Evolutionary conservation across 1,284 basidiomycete species (phyloP).

Genomic region (Tilletia setariae): DNA sequence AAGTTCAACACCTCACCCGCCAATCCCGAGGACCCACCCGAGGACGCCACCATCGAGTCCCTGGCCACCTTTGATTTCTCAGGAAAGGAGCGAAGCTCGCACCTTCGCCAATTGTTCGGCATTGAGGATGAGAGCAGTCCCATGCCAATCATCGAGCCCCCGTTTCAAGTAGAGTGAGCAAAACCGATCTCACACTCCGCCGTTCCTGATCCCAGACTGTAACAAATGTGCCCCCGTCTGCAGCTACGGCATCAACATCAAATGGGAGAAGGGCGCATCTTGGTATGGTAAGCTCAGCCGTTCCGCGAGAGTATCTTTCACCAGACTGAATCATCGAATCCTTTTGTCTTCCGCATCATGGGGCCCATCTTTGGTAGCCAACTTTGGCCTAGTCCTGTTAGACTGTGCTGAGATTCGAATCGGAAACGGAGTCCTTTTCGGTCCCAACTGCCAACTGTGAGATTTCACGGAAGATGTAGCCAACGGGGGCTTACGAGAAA

Average conservation of each 20-base stretch:
- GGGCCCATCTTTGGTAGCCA: too few relatives aligned
- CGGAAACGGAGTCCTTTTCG: conserved; percentile 55
- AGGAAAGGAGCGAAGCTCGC: background rate
- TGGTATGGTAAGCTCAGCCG: background rate
- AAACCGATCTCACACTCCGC: too few relatives aligned
- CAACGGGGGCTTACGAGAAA: background rate
- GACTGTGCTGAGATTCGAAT: conserved; percentile 47
- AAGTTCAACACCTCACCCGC: conserved; percentile 25
- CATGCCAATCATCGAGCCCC: conserved; percentile 3
- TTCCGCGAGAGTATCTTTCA: too few relatives aligned
- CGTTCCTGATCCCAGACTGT: too few relatives aligned
- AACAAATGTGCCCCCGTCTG: too few relatives aligned
- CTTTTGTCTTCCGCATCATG: too few relatives aligned
- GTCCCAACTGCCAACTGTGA: conserved; percentile 46
- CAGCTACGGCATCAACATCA: background rate
- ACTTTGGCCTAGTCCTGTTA: conserved; percentile 16
- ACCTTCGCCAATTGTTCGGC: background rate
- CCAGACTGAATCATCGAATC: too few relatives aligned
- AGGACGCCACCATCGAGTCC: conserved; percentile 6
- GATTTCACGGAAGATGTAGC: background rate
- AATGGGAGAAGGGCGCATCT: conserved; percentile 5
- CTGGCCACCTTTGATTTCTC: background rate
- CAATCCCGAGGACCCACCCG: conserved; percentile 17
- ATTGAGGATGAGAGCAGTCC: background rate
- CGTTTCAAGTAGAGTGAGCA: background rate